Base-by-base conservation (phyloP, 495 filamentous ascomycete species). In the Margaritispora aquatica region DNA sequence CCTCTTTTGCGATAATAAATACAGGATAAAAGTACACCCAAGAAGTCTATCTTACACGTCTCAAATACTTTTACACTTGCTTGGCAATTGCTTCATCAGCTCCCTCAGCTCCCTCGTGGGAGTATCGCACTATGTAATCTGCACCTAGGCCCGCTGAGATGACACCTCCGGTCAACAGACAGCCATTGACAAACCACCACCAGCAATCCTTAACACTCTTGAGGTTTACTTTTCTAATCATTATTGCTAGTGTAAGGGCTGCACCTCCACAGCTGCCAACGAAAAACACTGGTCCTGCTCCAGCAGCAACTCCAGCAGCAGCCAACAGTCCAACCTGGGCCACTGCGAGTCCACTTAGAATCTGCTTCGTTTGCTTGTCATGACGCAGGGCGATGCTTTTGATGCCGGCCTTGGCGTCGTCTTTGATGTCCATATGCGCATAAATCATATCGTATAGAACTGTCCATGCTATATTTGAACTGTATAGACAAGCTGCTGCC, bases 381-480 rank as follows among this genome's bases (percentile, higher is more conserved):
- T 98, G 92, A 68, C 87, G 86, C 22, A 97, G 79, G 19, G 89
- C 93, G 68, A 97, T 98, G 63, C 87, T 91, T 75, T 96, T 97
- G 74, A 98, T 96, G 0, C 94, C 94, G 0, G 88, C 92, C 69
- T 88, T 88, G 29, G 84, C 83, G 69, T 98, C 94, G 65, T 98
- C 94, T 68, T 87, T 88, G 70, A 98, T 92, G 63, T 98, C 94
- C 88, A 97, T 96, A 73, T 97, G 92, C 29, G 95, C 94, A 73
- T 98, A 98, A 20, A 98, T 96, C 87, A 96, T 97, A 73, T 98
- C 94, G 67, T 98, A 98, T 57, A 97, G 69, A 44, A 97, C 82
- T 10, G 94, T 96, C 94, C 94, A 98, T 0, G 92, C 85, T 24
- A 96, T 77, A 67, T 93, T 96, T 61, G 88, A 93, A 17, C 81